Conservation (phyloP, 2,329 filamentous ascomycete genomes). For the Beauveria pseudobassiana region DNA sequence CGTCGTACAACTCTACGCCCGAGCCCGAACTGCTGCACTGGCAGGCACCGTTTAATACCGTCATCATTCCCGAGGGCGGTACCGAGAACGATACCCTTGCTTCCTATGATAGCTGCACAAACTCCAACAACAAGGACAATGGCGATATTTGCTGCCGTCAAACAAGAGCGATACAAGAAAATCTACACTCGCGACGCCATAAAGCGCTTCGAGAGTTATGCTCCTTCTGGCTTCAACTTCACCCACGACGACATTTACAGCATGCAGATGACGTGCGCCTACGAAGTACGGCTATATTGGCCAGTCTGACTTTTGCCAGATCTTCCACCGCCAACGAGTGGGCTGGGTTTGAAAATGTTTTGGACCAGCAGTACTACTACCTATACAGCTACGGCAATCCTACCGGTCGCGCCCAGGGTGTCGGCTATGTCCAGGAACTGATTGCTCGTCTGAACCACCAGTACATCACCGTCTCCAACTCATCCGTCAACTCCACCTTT, state of each 20-base stretch:
- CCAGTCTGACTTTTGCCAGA: conserved; percentile 53
- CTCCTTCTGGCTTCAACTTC: conserved; percentile 39
- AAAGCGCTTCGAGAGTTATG: conserved; percentile 36
- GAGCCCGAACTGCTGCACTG: conserved; percentile 31
- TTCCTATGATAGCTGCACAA: conserved; percentile 31
- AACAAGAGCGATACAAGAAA: conserved; percentile 35
- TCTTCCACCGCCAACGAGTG: conserved; percentile 64
- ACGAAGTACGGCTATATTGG: conserved; percentile 46
- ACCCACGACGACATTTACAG: conserved; percentile 42
- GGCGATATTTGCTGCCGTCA: conserved; percentile 32
- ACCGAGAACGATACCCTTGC: conserved; percentile 65
- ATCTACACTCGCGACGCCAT: conserved; percentile 38
- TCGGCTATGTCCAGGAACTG: conserved; percentile 74
- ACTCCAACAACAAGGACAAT: conserved; percentile 27
- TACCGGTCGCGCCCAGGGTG: conserved; percentile 68
- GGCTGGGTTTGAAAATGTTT: conserved; percentile 51
- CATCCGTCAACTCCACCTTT: conserved; percentile 60
- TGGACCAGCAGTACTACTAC: conserved; percentile 59
- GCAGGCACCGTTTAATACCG: conserved; percentile 39
- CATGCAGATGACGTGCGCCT: conserved; percentile 46
- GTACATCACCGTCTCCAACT: conserved; percentile 51
- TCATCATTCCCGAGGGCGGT: conserved; percentile 55
- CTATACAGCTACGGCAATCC: conserved; percentile 71
- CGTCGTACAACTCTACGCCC: conserved; percentile 30
- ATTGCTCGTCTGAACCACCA: conserved; percentile 67